Evolutionary conservation across 441 rosid genomes (phyloP), one percentile per base, ranked within the genome.

Genomic region (California macrophylla): DNA sequence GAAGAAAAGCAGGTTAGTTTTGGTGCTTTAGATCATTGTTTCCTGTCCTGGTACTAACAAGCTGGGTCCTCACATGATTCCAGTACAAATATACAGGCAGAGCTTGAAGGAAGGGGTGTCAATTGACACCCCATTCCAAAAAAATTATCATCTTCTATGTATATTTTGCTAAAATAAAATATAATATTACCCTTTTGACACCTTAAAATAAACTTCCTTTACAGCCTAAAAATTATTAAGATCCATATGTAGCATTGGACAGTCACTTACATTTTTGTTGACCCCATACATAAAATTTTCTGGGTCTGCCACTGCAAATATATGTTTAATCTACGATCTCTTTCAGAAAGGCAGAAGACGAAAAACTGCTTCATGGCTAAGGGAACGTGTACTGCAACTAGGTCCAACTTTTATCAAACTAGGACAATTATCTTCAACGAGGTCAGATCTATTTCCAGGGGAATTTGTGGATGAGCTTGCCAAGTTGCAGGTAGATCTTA

Each of bases 361-460:
- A 63, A 84, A 70, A 72, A 93, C 96, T 70, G 97, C 97, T 64
- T 85, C 93, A 3, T 93, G 98, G 98, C 84, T 93, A 64, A 81
- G 96, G 80, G 92, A 91, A 81, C 42, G 82, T 71, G 93, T 87
- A 20, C 81, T 91, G 86, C 97, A 93, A 83, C 96, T 93, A 65
- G 97, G 98, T 68, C 98, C 98, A 10, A 93, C 97, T 70, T 91
- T 91, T 76, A 93, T 93, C 75, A 93, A 93, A 82, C 87, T 93
- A 6, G 98, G 98, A 69, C 98, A 93, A 75, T 69, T 88, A 79
- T 91, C 96, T 52, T 93, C 98, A 0, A 93, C 98, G 16, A 87
- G 98, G 72, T 91, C 97, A 1, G 97, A 93, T 82, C 79, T 93
- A 42, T 91, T 91, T 79, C 93, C 97, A 0, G 86, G 80, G 1